phyloP scores from a whole-genome alignment of 345 rosid species.

The Abelmoschus esculentus region DNA sequence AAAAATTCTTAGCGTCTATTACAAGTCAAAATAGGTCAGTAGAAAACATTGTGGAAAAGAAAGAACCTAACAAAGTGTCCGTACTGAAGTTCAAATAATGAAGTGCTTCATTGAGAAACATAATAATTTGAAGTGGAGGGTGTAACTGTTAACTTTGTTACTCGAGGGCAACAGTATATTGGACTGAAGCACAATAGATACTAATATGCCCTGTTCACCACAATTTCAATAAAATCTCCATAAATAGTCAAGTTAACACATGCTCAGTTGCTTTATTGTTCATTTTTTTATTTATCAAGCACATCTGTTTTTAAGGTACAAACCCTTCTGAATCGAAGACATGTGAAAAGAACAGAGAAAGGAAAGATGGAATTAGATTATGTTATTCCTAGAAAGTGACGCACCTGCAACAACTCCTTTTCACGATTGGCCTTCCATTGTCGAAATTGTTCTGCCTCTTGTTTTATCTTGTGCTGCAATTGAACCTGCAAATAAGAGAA shows the following conservation, averaged over 20 bases:
- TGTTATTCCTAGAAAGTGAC: constrained; percentile 4
- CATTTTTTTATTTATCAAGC: neutral
- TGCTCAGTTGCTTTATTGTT: neutral
- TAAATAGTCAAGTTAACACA: constrained; percentile 1
- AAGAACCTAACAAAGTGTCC: no score
- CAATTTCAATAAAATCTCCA: neutral
- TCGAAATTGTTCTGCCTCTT: constrained; percentile 82
- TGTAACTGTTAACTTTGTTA: no score
- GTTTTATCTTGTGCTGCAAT: constrained; percentile 70
- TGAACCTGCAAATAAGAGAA: constrained; percentile 44
- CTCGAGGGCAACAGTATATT: no score
- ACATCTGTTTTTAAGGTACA: neutral
- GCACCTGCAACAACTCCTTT: constrained; percentile 72
- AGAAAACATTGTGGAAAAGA: no score
- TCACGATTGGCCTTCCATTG: constrained; percentile 78
- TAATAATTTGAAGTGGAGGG: no score
- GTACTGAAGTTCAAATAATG: no score
- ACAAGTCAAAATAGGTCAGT: no score
- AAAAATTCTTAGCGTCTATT: no score
- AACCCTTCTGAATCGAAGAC: neutral
- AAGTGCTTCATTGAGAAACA: no score
- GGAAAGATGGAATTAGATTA: neutral
- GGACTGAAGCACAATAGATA: neutral
- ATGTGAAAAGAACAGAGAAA: neutral
- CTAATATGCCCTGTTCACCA: neutral